phyloP scores from a whole-genome alignment of 345 rosid genomes.

The Gossypium arboreum region DNA sequence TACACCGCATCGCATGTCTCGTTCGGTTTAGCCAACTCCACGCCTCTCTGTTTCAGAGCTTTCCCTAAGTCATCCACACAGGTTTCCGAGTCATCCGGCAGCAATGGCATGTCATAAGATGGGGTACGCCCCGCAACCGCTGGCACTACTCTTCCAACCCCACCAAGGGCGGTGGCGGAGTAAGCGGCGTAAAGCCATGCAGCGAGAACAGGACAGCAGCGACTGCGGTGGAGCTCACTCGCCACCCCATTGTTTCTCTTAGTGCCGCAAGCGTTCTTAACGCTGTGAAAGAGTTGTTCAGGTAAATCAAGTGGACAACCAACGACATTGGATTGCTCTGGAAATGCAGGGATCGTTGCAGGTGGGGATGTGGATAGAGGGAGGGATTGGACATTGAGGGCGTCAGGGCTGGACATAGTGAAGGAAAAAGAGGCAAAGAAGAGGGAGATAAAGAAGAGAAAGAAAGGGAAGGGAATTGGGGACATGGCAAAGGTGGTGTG shows the following conservation, averaged over 20 bases:
- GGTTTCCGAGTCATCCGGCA: constrained; percentile 94
- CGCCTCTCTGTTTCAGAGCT: constrained; percentile 59
- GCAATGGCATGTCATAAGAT: constrained; percentile 66
- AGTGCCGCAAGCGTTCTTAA: constrained; percentile 53
- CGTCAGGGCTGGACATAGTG: constrained; percentile 35
- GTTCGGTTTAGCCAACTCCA: constrained; percentile 54
- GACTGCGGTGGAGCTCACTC: constrained; percentile 43
- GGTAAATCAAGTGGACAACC: constrained; percentile 74
- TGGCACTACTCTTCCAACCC: constrained; percentile 17
- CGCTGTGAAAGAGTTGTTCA: constrained; percentile 54
- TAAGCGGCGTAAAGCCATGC: constrained; percentile 88
- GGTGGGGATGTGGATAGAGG: constrained; percentile 45
- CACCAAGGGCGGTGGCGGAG: constrained; percentile 62
- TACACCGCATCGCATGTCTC: constrained; percentile 83
- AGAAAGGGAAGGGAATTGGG: constrained; percentile 18
- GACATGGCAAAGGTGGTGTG: constrained; percentile 28
- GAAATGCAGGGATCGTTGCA: constrained; percentile 87
- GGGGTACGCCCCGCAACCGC: constrained; percentile 21
- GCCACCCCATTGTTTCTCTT: constrained; percentile 4
- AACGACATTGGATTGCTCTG: constrained; percentile 68
- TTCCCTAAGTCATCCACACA: constrained; percentile 79
- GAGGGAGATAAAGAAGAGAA: constrained; percentile 16
- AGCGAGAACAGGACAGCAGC: constrained; percentile 89
- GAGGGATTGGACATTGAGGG: constrained; percentile 44
- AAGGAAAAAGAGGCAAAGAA: constrained; percentile 22